phyloP scores from a whole-genome alignment of 1,139 yeast genomes.

The Geotrichum klebahnii region DNA sequence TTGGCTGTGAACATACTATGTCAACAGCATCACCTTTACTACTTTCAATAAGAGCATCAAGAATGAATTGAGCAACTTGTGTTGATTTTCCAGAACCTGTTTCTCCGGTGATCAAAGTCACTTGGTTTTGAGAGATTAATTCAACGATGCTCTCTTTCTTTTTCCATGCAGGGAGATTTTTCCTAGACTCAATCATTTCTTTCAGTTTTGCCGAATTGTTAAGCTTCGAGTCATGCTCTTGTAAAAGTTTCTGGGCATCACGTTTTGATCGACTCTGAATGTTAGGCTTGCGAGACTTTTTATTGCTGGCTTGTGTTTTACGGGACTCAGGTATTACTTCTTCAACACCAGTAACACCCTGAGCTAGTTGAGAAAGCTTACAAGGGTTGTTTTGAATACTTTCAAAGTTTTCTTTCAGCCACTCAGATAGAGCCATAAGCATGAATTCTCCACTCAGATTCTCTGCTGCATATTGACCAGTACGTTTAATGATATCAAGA shows the following conservation, averaged over 20 bases:
- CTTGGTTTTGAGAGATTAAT: slow-evolving; percentile 55
- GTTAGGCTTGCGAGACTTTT: slow-evolving; percentile 5
- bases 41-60: slow-evolving; percentile 52
- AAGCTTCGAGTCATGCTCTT: slow-evolving; percentile 4
- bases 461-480: slow-evolving; percentile 39
- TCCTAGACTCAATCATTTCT: slow-evolving; percentile 46
- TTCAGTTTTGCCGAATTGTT: slow-evolving; percentile 10
- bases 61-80: slow-evolving; percentile 81
- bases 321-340: slow-evolving; percentile 21
- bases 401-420: slow-evolving; percentile 63
- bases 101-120: slow-evolving; percentile 85
- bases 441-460: slow-evolving; percentile 63
- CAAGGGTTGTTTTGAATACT: slow-evolving; percentile 70
- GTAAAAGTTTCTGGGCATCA: slow-evolving; percentile 10
- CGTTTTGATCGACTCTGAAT: slow-evolving; percentile 4
- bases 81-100: slow-evolving; percentile 97
- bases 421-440: slow-evolving; percentile 62
- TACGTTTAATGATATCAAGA: slow-evolving; percentile 53
- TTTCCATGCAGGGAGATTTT: slow-evolving; percentile 77
- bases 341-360: slow-evolving; percentile 38
- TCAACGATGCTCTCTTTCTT: slow-evolving; percentile 55
- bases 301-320: neutral
- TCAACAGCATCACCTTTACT: slow-evolving; percentile 47
- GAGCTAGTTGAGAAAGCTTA: slow-evolving; percentile 47
- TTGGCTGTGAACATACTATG: slow-evolving; percentile 88